A percentile compares a stretch with the other conserved stretches of the same genome.
Conservation (phyloP, 805 yeast species). For the Starmerella apis region DNA sequence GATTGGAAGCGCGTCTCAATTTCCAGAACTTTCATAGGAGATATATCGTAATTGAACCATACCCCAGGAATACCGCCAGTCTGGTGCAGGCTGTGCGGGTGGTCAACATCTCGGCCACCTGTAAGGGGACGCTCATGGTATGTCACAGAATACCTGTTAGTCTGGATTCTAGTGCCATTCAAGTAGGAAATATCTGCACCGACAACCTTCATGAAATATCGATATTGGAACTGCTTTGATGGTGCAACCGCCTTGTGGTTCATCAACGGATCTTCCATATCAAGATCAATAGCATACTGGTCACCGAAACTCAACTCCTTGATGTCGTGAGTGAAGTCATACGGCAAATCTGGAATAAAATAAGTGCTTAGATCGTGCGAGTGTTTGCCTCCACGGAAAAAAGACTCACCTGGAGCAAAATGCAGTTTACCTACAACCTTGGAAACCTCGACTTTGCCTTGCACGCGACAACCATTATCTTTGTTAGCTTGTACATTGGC, state of each 20-base stretch:
- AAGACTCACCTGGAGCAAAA: constrained; percentile 89
- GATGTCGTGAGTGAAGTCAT: constrained; percentile 67
- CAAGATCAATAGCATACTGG: constrained; percentile 37
- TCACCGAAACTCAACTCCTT: constrained; percentile 79
- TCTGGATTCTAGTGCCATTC: constrained; percentile 46
- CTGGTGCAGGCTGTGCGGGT: constrained; percentile 61
- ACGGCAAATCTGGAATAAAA: constrained; percentile 42
- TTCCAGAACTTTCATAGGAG: constrained; percentile 85
- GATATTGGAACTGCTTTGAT: constrained; percentile 51
- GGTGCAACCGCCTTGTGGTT: constrained; percentile 31
- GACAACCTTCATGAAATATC: constrained; percentile 81
- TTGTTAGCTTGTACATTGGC: constrained; percentile 46
- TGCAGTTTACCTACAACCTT: constrained; percentile 85
- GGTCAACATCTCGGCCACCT: constrained; percentile 89
- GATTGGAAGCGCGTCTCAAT: constrained; percentile 44
- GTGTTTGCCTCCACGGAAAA: constrained; percentile 46
- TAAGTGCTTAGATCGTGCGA: constrained; percentile 77
- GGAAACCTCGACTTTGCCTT: constrained; percentile 68
- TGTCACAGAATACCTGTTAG: constrained; percentile 85
- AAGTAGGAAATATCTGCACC: constrained; percentile 74
- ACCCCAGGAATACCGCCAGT: constrained; percentile 88
- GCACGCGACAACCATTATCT: constrained; percentile 78
- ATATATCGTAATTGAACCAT: constrained; percentile 77
- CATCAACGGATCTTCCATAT: constrained; percentile 30
- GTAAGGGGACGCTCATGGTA: constrained; percentile 71